Evolutionary conservation across 2,329 filamentous ascomycete species (phyloP).

Genomic region (Graphilbum sp.): DNA sequence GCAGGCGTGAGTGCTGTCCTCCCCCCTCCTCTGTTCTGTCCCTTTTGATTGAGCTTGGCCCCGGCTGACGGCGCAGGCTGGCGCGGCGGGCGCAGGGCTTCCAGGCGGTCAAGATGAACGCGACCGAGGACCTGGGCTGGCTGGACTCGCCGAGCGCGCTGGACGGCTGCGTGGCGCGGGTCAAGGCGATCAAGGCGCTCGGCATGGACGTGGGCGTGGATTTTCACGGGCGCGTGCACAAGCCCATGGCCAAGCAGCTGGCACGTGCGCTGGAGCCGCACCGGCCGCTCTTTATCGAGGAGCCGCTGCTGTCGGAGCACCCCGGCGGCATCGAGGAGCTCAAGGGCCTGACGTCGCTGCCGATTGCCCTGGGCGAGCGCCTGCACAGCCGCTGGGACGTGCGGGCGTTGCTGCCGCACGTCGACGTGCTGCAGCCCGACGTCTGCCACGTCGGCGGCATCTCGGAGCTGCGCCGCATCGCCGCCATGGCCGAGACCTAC

Average conservation of each 20-base stretch:
- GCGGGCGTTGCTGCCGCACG: slow-evolving; percentile 44
- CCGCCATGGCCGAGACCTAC: slow-evolving; percentile 47
- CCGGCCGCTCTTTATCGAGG: slow-evolving; percentile 49
- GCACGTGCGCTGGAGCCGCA: slow-evolving; percentile 45
- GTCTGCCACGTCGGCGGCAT: slow-evolving; percentile 49
- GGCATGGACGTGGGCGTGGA: slow-evolving; percentile 52
- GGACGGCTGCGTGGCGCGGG: slow-evolving; percentile 39
- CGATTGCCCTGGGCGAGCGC: slow-evolving; percentile 49
- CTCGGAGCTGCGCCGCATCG: slow-evolving; percentile 45
- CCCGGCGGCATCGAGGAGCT: slow-evolving; percentile 40
- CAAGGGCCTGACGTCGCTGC: slow-evolving; percentile 34
- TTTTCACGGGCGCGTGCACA: slow-evolving; percentile 53
- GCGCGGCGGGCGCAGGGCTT: slow-evolving; percentile 38
- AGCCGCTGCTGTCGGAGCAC: slow-evolving; percentile 48
- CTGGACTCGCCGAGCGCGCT: slow-evolving; percentile 45
- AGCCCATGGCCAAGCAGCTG: slow-evolving; percentile 54
- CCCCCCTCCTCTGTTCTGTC: background rate
- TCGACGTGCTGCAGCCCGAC: slow-evolving; percentile 52
- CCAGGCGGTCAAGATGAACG: slow-evolving; percentile 52
- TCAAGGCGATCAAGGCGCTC: slow-evolving; percentile 44
- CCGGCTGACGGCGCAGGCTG: slow-evolving; percentile 23
- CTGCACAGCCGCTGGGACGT: slow-evolving; percentile 51
- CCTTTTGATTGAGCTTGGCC: too few species aligned
- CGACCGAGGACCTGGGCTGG: slow-evolving; percentile 51
- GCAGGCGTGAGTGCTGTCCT: slow-evolving; percentile 31